Conservation (phyloP, 257 asterid species). For the Penstemon barbatus region DNA sequence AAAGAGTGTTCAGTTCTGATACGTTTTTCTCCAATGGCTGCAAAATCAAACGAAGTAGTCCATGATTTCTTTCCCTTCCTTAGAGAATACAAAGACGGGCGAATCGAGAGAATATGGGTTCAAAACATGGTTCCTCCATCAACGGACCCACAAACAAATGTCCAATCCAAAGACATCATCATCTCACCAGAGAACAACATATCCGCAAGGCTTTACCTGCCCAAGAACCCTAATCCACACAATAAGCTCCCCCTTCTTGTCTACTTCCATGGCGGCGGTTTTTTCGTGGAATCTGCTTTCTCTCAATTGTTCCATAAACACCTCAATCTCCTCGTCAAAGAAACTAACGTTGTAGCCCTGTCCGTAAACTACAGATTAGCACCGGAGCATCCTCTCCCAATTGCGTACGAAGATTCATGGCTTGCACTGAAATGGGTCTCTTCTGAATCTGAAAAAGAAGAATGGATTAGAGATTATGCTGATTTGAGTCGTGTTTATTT, state of each 20-base stretch:
- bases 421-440: slow-evolving; percentile 36
- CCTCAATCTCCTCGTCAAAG: slow-evolving; percentile 30
- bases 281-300: slow-evolving; percentile 40
- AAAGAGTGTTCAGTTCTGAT: too few species aligned
- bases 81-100: slow-evolving; percentile 39
- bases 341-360: slow-evolving; percentile 28
- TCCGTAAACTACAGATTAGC: slow-evolving; percentile 49
- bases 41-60: slow-evolving; percentile 10
- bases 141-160: slow-evolving; percentile 30
- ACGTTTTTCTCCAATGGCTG: neutral
- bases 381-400: slow-evolving; percentile 44
- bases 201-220: slow-evolving; percentile 36
- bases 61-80: slow-evolving; percentile 43
- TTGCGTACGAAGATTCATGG: slow-evolving; percentile 38
- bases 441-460: slow-evolving; percentile 30
- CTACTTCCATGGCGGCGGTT: slow-evolving; percentile 52
- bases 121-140: slow-evolving; percentile 31
- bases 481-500: slow-evolving; percentile 48
- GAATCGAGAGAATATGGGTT: slow-evolving; percentile 35
- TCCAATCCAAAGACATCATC: slow-evolving; percentile 38
- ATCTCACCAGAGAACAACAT: neutral
- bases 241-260: slow-evolving; percentile 36
- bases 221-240: neutral
- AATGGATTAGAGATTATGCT: slow-evolving; percentile 46
- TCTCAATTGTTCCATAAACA: slow-evolving; percentile 40